Evolutionary conservation across 2,329 filamentous ascomycete genomes (phyloP).

Genomic region (Alternaria gansuensis): DNA sequence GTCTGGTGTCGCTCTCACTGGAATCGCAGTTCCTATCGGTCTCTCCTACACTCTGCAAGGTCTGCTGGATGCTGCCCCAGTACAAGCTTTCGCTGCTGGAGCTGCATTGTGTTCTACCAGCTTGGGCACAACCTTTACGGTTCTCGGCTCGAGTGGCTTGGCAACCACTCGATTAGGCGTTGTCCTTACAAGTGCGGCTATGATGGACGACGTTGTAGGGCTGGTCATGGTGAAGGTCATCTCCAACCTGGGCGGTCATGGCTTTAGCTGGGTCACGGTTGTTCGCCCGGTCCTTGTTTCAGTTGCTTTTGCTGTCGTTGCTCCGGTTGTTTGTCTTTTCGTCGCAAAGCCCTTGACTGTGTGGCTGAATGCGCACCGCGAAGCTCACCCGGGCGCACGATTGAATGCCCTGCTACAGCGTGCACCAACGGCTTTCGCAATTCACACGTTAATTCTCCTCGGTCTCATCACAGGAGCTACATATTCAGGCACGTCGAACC

Average conservation of each 20-base stretch:
- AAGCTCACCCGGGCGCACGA: constrained; percentile 24
- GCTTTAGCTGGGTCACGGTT: constrained; percentile 55
- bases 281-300: constrained; percentile 63
- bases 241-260: constrained; percentile 65
- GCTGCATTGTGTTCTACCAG: constrained; percentile 78
- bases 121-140: constrained; percentile 74
- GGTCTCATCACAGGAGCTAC: constrained; percentile 61
- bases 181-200: constrained; percentile 75
- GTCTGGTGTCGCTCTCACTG: constrained; percentile 69
- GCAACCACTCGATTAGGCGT: constrained; percentile 65
- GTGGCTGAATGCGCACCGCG: constrained; percentile 47
- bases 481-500: constrained; percentile 69
- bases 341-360: constrained; percentile 56
- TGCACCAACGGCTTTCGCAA: constrained; percentile 53
- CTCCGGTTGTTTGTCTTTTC: constrained; percentile 60
- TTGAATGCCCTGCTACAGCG: constrained; percentile 40
- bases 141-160: constrained; percentile 68
- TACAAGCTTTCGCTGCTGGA: constrained; percentile 76
- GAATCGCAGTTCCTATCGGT: constrained; percentile 69
- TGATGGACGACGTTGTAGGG: constrained; percentile 83
- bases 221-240: constrained; percentile 81
- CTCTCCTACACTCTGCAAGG: constrained; percentile 69
- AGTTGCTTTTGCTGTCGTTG: constrained; percentile 60
- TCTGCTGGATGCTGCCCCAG: constrained; percentile 60
- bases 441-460: constrained; percentile 63